Base-by-base conservation (phyloP, 2,329 filamentous ascomycete species). In the Alternaria gaisen region DNA sequence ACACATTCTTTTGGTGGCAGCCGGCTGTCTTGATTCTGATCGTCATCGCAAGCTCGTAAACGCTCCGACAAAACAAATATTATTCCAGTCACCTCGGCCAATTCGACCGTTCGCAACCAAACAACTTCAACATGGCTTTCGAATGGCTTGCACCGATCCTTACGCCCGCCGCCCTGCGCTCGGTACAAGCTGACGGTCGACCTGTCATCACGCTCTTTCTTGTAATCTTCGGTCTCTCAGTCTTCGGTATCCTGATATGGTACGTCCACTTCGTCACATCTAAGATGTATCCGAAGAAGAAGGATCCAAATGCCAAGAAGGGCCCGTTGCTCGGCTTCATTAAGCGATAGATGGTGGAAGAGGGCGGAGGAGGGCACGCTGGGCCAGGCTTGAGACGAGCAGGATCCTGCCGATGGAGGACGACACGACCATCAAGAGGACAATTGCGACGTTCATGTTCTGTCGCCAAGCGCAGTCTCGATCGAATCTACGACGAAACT, bases 161-260 rank as follows among this genome's bases (percentile, higher is more conserved):
- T 32, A 75, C 72, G 18, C 72, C 72, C 4, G 63, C 70, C 24
- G 72, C 72, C n/a, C 63, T 75, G 38, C 72, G 72, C 55, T 73
- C 70, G 30, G 71, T 75, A n/a, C 66, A 75, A 58, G 71, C 71
- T 32, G 72, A 94, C 76, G 90, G 91, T 11, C 90, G 94, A 3
- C 95, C 94, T 16, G 93, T 98, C 70, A 87, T 97, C 68, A 90
- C 90, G 18, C 96, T 93, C 0, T 80, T 92, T 59, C 94, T 98
- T 79, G 87, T 94, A 50, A 81, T 97, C 58, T 85, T 88, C 62
- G 92, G 93, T 46, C 84, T 97, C 11, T 61, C 64, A 9, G 47
- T 64, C 5, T 69, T 74, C 36, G 68, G 70, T 26, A 53, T 56
- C 3, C 43, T 73, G 18, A 71, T 68, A 56, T 73, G 71, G 66